Evolutionary conservation across 805 yeast genomes (phyloP).

Genomic region (Nematodospora valgi): DNA sequence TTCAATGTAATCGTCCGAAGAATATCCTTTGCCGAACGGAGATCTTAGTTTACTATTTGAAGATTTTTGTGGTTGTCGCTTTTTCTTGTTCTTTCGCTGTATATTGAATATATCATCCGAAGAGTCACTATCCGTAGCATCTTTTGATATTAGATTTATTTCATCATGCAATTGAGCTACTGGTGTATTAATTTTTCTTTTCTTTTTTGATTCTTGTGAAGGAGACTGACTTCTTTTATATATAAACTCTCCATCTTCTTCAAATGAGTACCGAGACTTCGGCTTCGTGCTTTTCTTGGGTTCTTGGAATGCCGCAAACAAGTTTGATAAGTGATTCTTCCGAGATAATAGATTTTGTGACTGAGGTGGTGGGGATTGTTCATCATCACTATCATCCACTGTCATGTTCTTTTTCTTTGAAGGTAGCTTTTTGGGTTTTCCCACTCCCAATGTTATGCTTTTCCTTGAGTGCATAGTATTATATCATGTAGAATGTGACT

Average conservation of each 20-base stretch:
- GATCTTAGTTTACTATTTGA: conserved; percentile 4
- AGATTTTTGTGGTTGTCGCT: not conserved
- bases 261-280: conserved; percentile 5
- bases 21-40: conserved; percentile 5
- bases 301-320: not conserved
- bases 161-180: conserved; percentile 20
- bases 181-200: conserved; percentile 21
- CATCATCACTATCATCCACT: conserved; percentile 1
- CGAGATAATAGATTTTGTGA: not conserved
- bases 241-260: conserved; percentile 32
- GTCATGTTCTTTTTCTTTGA: not conserved
- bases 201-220: conserved; percentile 2
- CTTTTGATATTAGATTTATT: conserved; percentile 13
- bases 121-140: conserved; percentile 4
- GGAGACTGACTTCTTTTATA: conserved; percentile 23
- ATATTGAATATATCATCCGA: not conserved
- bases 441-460: no score
- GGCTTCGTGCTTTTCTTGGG: no score
- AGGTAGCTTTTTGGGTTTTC: not conserved
- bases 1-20: conserved; percentile 25
- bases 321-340: conserved; percentile 3
- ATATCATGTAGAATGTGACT: no score
- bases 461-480: no score
- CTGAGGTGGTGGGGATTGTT: conserved; percentile 1
- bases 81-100: not conserved